phyloP scores from a whole-genome alignment of 2,329 filamentous ascomycete species.

The Herpotrichia juniperi region DNA sequence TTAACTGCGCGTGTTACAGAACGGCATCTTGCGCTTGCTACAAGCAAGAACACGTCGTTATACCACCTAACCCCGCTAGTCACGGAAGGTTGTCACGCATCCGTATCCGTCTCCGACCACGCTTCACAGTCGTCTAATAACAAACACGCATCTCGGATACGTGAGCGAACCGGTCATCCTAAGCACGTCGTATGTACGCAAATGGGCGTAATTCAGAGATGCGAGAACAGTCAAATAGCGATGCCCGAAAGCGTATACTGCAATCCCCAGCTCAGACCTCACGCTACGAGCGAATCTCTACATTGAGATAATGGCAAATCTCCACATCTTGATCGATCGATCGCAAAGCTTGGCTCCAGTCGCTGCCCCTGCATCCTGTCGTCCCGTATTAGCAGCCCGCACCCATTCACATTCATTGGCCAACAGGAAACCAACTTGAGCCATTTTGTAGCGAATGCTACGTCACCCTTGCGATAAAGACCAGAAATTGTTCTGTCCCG shows the following conservation, averaged over 20 bases:
- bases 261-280: not conserved
- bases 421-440: not conserved
- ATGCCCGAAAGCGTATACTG: not conserved
- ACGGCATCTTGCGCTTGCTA: not conserved
- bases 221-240: not conserved
- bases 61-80: not conserved
- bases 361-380: not conserved
- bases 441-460: not conserved
- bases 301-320: not conserved
- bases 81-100: not conserved
- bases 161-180: not conserved
- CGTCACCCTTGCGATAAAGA: conserved; percentile 8
- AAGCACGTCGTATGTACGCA: not conserved
- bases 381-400: conserved; percentile 2
- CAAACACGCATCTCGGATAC: not conserved
- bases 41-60: not conserved
- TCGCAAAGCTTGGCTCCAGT: conserved; percentile 2
- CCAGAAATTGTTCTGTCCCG: conserved; percentile 1
- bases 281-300: not conserved
- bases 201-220: not conserved
- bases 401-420: not conserved
- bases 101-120: not conserved
- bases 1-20: not conserved
- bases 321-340: conserved; percentile 5
- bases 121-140: not conserved